phyloP scores from a whole-genome alignment of 768 basidiomycete species.

The Leucocoprinus sp. region DNA sequence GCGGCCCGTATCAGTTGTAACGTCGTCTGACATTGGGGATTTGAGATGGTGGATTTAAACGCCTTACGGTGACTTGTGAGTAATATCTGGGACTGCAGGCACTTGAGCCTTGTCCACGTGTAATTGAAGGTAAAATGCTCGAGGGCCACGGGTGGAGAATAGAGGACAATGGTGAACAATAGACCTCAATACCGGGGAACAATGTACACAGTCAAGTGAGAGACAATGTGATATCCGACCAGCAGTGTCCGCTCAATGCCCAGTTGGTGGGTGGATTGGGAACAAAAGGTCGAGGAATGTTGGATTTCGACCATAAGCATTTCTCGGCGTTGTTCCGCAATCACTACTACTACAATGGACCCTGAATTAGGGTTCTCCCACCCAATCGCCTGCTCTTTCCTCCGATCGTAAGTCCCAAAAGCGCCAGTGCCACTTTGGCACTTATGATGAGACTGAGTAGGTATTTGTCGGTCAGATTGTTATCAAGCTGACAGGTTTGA shows the following conservation, averaged over 20 bases:
- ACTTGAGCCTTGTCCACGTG: not conserved
- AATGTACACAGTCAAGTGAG: not conserved
- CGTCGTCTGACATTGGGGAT: not conserved
- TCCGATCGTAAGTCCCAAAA: too few species aligned
- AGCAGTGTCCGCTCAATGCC: not conserved
- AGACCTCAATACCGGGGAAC: not conserved
- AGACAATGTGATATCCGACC: not conserved
- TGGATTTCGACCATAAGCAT: not conserved
- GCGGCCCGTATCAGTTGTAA: constrained; percentile 4
- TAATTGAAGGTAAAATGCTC: not conserved
- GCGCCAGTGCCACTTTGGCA: too few species aligned
- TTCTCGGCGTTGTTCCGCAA: constrained; percentile 3
- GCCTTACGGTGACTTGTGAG: not conserved
- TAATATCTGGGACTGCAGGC: not conserved
- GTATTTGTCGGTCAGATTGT: too few species aligned
- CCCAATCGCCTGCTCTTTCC: not conserved
- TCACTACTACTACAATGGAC: not conserved
- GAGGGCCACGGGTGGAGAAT: not conserved
- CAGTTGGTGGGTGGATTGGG: not conserved
- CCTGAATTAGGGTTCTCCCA: not conserved
- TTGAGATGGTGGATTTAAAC: not conserved
- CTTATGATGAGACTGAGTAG: too few species aligned
- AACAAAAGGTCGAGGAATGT: constrained; percentile 1
- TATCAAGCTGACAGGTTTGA: too few species aligned
- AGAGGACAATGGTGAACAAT: not conserved